phyloP scores from a whole-genome alignment of 1,139 yeast genomes.

The Lodderomyces beijingensis region DNA sequence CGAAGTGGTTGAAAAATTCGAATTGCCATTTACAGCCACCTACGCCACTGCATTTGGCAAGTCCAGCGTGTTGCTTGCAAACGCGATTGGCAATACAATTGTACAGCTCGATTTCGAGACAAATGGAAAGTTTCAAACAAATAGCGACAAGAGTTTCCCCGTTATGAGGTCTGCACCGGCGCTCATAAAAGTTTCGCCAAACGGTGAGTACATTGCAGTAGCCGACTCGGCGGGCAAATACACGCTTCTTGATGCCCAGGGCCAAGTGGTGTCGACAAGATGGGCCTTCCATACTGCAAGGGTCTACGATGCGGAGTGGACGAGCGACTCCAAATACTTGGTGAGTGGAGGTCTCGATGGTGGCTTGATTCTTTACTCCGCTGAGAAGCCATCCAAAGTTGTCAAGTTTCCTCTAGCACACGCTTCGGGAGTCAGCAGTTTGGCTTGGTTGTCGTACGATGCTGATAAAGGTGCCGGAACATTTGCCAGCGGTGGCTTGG shows the following conservation, averaged over 20 bases:
- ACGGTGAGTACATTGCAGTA: conserved; percentile 66
- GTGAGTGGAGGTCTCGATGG: conserved; percentile 85
- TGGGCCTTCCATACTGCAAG: conserved; percentile 95
- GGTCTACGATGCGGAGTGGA: conserved; percentile 77
- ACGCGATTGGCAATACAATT: conserved; percentile 35
- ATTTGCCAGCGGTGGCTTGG: conserved; percentile 72
- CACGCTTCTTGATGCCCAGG: conserved; percentile 56
- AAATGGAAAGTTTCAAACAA: conserved; percentile 11
- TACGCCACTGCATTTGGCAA: conserved; percentile 27
- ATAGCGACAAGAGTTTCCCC: conserved; percentile 25
- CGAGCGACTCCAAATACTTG: conserved; percentile 63
- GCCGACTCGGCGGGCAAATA: conserved; percentile 89
- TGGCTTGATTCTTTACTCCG: conserved; percentile 73
- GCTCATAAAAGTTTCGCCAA: conserved; percentile 64
- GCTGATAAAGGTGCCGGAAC: conserved; percentile 27
- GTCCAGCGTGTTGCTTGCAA: conserved; percentile 44
- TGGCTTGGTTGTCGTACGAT: conserved; percentile 55
- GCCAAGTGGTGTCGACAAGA: conserved; percentile 68
- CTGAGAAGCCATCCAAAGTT: conserved; percentile 71
- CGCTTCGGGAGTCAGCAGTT: conserved; percentile 77
- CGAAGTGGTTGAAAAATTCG: conserved; percentile 19
- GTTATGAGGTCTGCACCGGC: conserved; percentile 62
- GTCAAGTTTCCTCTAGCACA: conserved; percentile 77
- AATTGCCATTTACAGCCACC: conserved; percentile 36
- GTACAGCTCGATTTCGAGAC: conserved; percentile 24